phyloP scores from a whole-genome alignment of 257 asterid species.

The Cynanchum wilfordii region DNA sequence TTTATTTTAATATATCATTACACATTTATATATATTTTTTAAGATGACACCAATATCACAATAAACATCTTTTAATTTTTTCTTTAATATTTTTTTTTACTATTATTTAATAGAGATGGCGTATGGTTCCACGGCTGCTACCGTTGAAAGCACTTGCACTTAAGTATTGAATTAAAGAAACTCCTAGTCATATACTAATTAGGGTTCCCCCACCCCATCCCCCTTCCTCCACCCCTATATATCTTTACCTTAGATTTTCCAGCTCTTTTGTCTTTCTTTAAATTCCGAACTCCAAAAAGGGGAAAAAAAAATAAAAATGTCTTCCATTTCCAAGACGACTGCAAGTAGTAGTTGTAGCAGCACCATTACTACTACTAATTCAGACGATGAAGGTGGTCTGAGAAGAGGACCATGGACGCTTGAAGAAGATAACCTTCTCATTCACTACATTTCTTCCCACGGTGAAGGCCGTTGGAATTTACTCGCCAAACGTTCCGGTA shows the following conservation, averaged over 20 bases:
- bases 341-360: constrained; percentile 12
- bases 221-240: constrained; percentile 7
- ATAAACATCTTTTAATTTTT: too few species aligned
- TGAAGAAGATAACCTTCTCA: constrained; percentile 36
- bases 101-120: too few species aligned
- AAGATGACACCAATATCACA: too few species aligned
- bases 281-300: not conserved
- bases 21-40: too few species aligned
- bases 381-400: constrained; percentile 22
- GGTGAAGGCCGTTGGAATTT: constrained; percentile 44
- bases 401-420: constrained; percentile 43
- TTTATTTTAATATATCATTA: too few species aligned
- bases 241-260: not conserved
- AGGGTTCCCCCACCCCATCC: too few species aligned
- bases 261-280: not conserved
- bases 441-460: constrained; percentile 25
- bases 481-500: constrained; percentile 28
- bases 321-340: constrained; percentile 20
- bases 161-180: too few species aligned
- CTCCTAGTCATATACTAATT: too few species aligned
- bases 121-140: constrained; percentile 15
- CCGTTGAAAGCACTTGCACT: constrained; percentile 14
- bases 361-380: too few species aligned
- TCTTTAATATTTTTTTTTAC: too few species aligned
- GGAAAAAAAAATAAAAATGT: not conserved